Evolutionary conservation across 192 early-diverging fungal species (phyloP), one percentile per base, ranked within the genome.

Genomic region (Gigaspora rosea): DNA sequence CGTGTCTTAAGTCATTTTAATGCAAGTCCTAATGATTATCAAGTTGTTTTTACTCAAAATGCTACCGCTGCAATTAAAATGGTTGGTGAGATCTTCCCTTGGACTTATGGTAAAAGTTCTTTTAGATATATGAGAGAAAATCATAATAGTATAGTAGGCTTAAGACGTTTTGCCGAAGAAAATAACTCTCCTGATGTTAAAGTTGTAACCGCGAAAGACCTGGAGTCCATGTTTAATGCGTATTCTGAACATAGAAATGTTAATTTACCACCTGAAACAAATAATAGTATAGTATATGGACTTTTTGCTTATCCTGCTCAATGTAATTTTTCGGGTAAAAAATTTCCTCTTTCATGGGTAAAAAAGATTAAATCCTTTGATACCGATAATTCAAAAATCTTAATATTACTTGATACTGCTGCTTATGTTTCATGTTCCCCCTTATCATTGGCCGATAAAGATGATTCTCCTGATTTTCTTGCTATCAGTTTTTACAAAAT

Each of bases 401-500:
- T 92, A 83, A 87, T 90, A 10, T 83, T 96, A 48, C 80, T 96
- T 16, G 94, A 95, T 76, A 90, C 92, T 9, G 91, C 95, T 1
- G 90, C 92, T 0, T 92, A 86, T 73, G 84, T 84, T 15, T 85
- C 92, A 50, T 91, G 90, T n/a, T 79, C 88, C 16, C 83, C 83
- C 8, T 82, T 95, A 32, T 82, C 88, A 22, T 86, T 95, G 1
- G 79, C 83, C 27, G 70, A 78, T n/a, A 79, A 84, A 32, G 70
- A 75, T 0, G 62, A 79, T 3, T 83, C 84, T 22, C 88, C 89
- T 2, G 92, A 94, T 72, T 95, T 95, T 81, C 78, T 90, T 6
- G 85, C 85, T 8, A 48, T 95, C 49, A 94, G 92, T 8, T 94
- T 96, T 81, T 95, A 96, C 88, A 96, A 96, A 78, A 87, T 95